Base-by-base conservation (phyloP, 139 green algal species). In the Asterochloris sp. region DNA sequence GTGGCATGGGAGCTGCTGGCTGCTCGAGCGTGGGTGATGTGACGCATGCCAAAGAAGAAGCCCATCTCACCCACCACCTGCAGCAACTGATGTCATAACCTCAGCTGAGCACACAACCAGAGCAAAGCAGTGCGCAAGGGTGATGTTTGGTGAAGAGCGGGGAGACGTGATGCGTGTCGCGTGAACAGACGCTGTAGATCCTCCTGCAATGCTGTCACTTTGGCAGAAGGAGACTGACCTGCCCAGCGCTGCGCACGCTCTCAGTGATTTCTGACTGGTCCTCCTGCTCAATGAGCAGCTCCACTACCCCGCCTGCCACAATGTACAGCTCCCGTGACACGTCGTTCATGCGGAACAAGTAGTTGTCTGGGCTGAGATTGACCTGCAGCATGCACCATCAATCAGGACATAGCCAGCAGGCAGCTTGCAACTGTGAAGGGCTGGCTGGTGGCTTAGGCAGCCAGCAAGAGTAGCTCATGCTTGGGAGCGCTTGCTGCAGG, bases 21-120 rank as follows among this genome's bases (percentile, higher is more conserved):
- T 14, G 71, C 62, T 24, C 68, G 69, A 62, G 83, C 83, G 69
- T 84, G 82, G 13, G 78, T 84, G 26, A 82, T 81, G 69, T 87
- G 79, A 10, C 83, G 79, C 78, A 87, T 84, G 62, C 79, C 73
- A 84, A 84, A 84, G 78, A 84, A 84, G 83, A 84, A 87, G 13
- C 71, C 62, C 61, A 87, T 74, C 13, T 87, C 78, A 15, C 83
- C 78, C 12, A 84, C 68, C 9, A 79, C 69, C 69, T 84, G 73
- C 27, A 14, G 23, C 21, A n/a, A 74, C 10, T 27, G 21, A 4
- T 26, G 66, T 71, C 66, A 10, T 1, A 54, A 10, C 4, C 17
- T 71, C 66, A 71, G 66, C 19, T 4, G 21, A 71, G 21, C 66
- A 2, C 66, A 71, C 66, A 71, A 71, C 1, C 21, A 21, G 17